Conservation (phyloP, 163 green algal species). For the Picocystis sp. region DNA sequence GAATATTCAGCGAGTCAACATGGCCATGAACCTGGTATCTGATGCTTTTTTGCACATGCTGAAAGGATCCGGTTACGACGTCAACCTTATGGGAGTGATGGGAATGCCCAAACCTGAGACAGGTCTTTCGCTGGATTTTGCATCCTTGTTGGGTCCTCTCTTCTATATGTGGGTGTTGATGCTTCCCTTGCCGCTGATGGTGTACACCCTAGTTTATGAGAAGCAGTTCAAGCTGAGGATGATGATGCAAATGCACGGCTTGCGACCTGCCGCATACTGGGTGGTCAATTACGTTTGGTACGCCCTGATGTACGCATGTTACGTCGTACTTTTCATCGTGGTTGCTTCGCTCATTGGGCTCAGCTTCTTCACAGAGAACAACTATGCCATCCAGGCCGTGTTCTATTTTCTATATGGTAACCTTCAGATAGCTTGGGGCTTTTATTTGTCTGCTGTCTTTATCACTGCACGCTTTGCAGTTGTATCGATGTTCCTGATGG, state of each 20-base stretch:
- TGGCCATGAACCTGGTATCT: neutral
- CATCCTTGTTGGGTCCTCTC: conserved; percentile 58
- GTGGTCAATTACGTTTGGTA: conserved; percentile 32
- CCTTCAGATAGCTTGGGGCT: neutral
- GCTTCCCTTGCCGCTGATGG: conserved; percentile 22
- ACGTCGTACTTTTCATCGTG: conserved; percentile 53
- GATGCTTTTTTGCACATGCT: conserved; percentile 5
- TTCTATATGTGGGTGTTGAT: conserved; percentile 76
- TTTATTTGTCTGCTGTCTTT: no score
- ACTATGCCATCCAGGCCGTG: conserved; percentile 31
- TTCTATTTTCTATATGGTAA: conserved; percentile 69
- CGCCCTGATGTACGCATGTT: conserved; percentile 46
- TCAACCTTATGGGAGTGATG: conserved; percentile 40
- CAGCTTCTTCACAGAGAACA: conserved; percentile 31
- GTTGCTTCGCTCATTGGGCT: conserved; percentile 46
- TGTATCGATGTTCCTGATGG: no score
- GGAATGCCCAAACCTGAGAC: conserved; percentile 54
- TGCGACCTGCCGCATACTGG: conserved; percentile 40
- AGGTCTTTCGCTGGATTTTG: conserved; percentile 67
- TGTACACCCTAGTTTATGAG: conserved; percentile 73
- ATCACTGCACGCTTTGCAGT: no score
- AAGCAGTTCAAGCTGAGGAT: conserved; percentile 74
- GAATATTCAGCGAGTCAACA: no score
- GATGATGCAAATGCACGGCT: conserved; percentile 94
- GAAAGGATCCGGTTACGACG: conserved; percentile 3